phyloP scores from a whole-genome alignment of 805 yeast genomes.

The Kuraishia borneana region DNA sequence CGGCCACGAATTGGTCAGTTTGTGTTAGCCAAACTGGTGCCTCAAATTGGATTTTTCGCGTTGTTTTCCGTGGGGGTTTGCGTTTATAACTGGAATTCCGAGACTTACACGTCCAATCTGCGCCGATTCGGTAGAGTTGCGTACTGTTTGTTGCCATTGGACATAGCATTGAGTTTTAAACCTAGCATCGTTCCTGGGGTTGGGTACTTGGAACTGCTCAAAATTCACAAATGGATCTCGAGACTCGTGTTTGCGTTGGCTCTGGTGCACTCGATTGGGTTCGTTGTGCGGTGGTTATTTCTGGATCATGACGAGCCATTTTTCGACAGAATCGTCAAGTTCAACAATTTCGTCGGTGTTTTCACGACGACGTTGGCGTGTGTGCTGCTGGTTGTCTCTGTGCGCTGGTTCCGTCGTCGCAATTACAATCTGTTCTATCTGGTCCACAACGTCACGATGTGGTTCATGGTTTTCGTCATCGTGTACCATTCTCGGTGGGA shows the following conservation, averaged over 20 bases:
- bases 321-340: constrained; percentile 14
- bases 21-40: constrained; percentile 17
- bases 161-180: constrained; percentile 41
- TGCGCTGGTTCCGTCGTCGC: constrained; percentile 35
- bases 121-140: constrained; percentile 57
- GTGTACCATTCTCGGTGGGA: constrained; percentile 66
- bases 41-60: constrained; percentile 18
- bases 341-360: constrained; percentile 41
- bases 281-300: constrained; percentile 36
- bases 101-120: constrained; percentile 22
- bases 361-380: constrained; percentile 24
- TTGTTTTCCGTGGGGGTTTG: constrained; percentile 17
- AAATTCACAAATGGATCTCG: constrained; percentile 64
- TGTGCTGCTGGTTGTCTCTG: constrained; percentile 30
- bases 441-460: constrained; percentile 40
- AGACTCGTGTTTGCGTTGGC: constrained; percentile 37
- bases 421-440: constrained; percentile 44
- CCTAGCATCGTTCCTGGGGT: constrained; percentile 38
- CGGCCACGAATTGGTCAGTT: constrained; percentile 21
- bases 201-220: constrained; percentile 42
- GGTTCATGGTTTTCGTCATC: constrained; percentile 31
- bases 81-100: constrained; percentile 22
- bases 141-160: constrained; percentile 47
- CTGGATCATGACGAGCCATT: constrained; percentile 23
- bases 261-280: constrained; percentile 42